Conservation (phyloP, 805 yeast genomes). For the Diddensiella santjacobensis region DNA sequence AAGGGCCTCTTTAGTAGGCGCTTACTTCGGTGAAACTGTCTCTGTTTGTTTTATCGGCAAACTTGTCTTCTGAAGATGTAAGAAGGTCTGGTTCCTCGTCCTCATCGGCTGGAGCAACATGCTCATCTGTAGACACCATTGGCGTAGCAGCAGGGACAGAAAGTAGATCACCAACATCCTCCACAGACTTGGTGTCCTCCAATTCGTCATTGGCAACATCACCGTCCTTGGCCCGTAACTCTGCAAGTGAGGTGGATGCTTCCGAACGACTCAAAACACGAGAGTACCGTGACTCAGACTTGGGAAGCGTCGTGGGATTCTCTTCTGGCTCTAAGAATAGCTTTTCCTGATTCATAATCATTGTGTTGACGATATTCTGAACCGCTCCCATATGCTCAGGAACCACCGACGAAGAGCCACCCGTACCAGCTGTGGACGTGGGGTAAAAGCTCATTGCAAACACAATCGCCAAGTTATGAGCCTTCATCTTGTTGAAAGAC, state of each 20-base stretch:
- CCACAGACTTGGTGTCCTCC: neutral
- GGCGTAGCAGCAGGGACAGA: neutral
- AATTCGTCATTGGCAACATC: neutral
- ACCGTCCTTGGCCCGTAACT: neutral
- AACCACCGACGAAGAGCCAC: conserved; percentile 1
- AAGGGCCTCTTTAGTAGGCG: conserved; percentile 18
- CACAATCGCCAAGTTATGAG: conserved; percentile 87
- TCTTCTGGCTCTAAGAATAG: conserved; percentile 26
- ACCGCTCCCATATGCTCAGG: conserved; percentile 45
- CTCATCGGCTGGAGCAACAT: conserved; percentile 6
- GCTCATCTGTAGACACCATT: neutral
- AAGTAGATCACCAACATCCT: too few relatives aligned
- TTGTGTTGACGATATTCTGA: conserved; percentile 48
- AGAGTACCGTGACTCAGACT: neutral
- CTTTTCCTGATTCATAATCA: conserved; percentile 38
- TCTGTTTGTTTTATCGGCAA: conserved; percentile 13
- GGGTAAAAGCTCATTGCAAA: conserved; percentile 62
- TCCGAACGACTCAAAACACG: neutral
- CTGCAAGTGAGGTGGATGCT: conserved; percentile 1
- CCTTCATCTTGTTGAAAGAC: conserved; percentile 76
- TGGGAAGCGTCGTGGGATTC: neutral
- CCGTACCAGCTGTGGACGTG: conserved; percentile 8
- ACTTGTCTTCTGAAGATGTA: conserved; percentile 1
- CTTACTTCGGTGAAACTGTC: conserved; percentile 27
- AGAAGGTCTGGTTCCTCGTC: neutral